phyloP scores from a whole-genome alignment of 225 moss, liverwort and hornwort species.

The Thuidium tamariscinum region DNA sequence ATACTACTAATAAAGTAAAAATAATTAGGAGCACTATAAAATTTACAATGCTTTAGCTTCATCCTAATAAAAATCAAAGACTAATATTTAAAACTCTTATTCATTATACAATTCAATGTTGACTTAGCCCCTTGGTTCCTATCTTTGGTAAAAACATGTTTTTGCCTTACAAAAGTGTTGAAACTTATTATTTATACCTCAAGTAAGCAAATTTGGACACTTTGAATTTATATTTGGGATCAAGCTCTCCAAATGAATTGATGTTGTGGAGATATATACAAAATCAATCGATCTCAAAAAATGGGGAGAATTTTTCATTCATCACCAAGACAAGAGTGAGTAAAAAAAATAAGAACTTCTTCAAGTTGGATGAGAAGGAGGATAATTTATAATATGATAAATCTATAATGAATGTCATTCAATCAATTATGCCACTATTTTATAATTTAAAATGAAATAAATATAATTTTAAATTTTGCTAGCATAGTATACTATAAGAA shows the following conservation, averaged over 20 bases:
- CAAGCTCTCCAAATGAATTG: not conserved
- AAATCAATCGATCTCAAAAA: not conserved
- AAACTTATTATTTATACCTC: not conserved
- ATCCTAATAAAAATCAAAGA: not conserved
- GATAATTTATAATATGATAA: not conserved
- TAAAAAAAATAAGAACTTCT: not conserved
- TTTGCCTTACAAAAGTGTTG: not conserved
- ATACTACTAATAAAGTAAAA: not conserved
- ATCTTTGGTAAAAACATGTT: not conserved
- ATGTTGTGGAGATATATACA: not conserved
- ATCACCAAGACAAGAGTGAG: rapidly evolving
- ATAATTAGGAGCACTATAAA: not conserved
- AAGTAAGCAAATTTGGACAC: not conserved
- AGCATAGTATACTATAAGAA: too few relatives aligned
- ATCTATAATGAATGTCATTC: not conserved
- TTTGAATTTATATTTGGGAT: not conserved
- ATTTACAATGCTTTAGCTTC: not conserved
- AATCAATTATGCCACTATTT: rapidly evolving
- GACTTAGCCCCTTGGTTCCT: too few relatives aligned
- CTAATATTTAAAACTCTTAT: not conserved
- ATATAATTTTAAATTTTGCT: not conserved
- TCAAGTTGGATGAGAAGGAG: not conserved
- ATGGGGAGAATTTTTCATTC: not conserved
- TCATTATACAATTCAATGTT: not conserved
- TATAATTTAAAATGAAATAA: not conserved